Evolutionary conservation across 495 filamentous ascomycete species (phyloP).

Genomic region (Penicillium argentinense): DNA sequence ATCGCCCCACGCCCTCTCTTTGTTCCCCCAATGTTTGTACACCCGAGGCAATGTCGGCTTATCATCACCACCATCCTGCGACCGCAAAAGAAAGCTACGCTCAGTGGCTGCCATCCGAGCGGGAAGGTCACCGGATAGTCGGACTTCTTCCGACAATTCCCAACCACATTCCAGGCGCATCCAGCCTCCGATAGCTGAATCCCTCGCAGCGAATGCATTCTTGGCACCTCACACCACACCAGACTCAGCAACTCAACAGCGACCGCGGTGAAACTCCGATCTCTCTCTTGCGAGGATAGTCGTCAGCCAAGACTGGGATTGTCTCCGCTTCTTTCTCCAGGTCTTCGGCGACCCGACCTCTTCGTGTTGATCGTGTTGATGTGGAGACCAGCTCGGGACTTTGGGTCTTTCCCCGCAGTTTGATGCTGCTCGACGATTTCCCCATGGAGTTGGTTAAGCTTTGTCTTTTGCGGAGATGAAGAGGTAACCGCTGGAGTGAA

Average conservation of each 20-base stretch:
- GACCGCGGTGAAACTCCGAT: constrained; percentile 3
- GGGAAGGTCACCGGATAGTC: constrained; percentile 13
- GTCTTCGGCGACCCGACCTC: constrained; percentile 1
- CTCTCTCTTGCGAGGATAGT: background rate
- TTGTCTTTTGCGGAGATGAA: constrained; percentile 10
- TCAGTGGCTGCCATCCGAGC: background rate
- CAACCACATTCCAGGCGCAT: background rate
- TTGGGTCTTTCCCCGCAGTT: constrained; percentile 22
- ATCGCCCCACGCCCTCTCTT: background rate
- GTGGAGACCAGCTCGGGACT: constrained; percentile 3
- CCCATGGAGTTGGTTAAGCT: constrained; percentile 3
- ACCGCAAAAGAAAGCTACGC: background rate
- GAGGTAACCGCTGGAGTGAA: background rate
- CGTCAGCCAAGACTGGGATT: constrained; percentile 20
- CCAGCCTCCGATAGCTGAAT: background rate
- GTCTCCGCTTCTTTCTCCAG: background rate
- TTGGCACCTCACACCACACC: background rate
- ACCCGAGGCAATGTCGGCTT: constrained; percentile 4
- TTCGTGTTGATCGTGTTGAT: background rate
- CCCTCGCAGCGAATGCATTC: background rate
- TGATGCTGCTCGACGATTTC: background rate
- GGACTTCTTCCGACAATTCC: constrained; percentile 18
- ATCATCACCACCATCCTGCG: constrained; percentile 2
- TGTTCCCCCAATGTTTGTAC: background rate
- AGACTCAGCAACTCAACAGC: background rate